phyloP scores from a whole-genome alignment of 129 eudicot species.

The Smallanthus sonchifolius region DNA sequence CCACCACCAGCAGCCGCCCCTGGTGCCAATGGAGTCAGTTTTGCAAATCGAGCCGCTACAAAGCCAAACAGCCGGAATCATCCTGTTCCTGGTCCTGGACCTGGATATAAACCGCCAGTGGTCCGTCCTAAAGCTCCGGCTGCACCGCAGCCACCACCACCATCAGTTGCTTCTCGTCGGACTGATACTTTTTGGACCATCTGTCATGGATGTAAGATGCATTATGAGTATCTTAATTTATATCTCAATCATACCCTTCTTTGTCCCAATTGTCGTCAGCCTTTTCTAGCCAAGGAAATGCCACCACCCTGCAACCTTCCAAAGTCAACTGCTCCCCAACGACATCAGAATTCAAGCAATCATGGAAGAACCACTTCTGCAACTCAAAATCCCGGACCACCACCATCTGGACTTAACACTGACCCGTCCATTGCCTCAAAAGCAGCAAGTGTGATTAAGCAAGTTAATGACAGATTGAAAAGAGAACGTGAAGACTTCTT shows the following conservation, averaged over 20 bases:
- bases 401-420: constrained; percentile 24
- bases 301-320: constrained; percentile 61
- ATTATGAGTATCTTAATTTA: constrained; percentile 71
- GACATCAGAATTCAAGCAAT: constrained; percentile 34
- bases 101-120: constrained; percentile 16
- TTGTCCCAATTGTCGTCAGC: constrained; percentile 67
- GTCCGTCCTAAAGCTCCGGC: constrained; percentile 31
- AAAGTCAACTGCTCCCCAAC: constrained; percentile 35
- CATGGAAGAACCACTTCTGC: constrained; percentile 26
- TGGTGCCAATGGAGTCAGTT: constrained; percentile 44
- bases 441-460: constrained; percentile 57
- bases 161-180: constrained; percentile 29
- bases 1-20: constrained; percentile 41
- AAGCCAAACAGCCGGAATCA: constrained; percentile 32
- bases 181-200: constrained; percentile 85
- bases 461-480: constrained; percentile 58
- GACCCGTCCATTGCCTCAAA: constrained; percentile 56
- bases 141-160: constrained; percentile 12
- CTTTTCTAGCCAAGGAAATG: constrained; percentile 74
- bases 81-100: constrained; percentile 23
- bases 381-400: constrained; percentile 36
- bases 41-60: constrained; percentile 33
- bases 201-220: constrained; percentile 80
- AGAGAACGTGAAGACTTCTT: constrained; percentile 54
- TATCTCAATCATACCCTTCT: constrained; percentile 72